Evolutionary conservation across 345 rosid genomes (phyloP), one percentile per base, ranked within the genome.

Genomic region (Raphanus raphanistrum): DNA sequence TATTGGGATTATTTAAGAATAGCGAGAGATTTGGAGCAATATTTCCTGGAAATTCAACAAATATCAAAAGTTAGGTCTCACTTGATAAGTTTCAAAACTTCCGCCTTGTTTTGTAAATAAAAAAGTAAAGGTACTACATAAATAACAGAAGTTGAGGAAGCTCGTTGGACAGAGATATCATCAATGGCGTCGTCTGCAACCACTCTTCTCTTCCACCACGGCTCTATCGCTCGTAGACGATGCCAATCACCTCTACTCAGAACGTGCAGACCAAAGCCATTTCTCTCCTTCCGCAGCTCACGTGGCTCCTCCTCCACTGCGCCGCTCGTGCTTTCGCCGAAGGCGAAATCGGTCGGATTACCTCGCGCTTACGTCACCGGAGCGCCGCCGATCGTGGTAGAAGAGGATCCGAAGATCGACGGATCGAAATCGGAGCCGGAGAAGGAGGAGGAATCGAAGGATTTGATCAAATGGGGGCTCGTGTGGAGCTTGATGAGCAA

Each of bases 301-400:
- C 64, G 65, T 8, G 32, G 11, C 71, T 83, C 87, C 78, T 83
- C 87, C 78, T 84, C 88, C 78, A 16, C 35, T 4, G 82, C 83
- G 78, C 88, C 86, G 82, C 9, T 80, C 43, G 57, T 33, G 70
- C 33, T 54, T 60, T 27, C 66, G 5, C 8, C 63, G 57, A 63
- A 16, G 28, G 57, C 69, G 32, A 80, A 76, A 80, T 73, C 74
- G 8, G 50, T 55, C 59, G 74, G 86, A 0, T 71, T 87, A 65
- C 13, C 87, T 13, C 70, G 81, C 12, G 98, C 95, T 13, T 89
- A 90, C 79, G 88, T 92, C 54, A 82, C 92, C 12, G 97, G 97
- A n/a, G 89, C 87, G 0, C 89, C 96, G 4, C 90, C 96, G 55
- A 86, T 84, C 60, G 70, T 84, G 43, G 85, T 71, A 60, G 95